Evolutionary conservation across 2,329 filamentous ascomycete species (phyloP).

Genomic region (Exserohilum rostratum): DNA sequence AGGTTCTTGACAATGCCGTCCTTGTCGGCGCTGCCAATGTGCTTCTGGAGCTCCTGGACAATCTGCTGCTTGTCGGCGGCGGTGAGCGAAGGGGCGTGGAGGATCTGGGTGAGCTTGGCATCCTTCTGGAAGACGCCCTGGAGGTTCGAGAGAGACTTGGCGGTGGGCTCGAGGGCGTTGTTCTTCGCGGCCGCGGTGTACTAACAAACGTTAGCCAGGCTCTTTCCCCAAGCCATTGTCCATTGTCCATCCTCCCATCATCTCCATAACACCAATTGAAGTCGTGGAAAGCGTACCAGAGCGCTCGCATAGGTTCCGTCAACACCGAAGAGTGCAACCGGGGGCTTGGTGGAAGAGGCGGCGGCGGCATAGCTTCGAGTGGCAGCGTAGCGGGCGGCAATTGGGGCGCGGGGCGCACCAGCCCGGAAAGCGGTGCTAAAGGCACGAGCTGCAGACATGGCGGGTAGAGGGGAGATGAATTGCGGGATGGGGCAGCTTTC

Average conservation of each 20-base stretch:
- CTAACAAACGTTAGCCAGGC: conserved; percentile 57
- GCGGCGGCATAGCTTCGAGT: conserved; percentile 77
- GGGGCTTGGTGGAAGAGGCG: conserved; percentile 74
- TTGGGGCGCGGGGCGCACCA: conserved; percentile 61
- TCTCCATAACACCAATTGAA: conserved; percentile 27
- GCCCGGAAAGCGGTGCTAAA: conserved; percentile 64
- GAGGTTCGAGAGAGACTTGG: conserved; percentile 78
- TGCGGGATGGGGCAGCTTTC: conserved; percentile 23
- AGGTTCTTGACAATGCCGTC: conserved; percentile 91
- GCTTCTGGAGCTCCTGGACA: conserved; percentile 85
- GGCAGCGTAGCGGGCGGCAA: conserved; percentile 65
- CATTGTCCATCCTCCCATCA: conserved; percentile 25
- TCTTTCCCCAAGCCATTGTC: conserved; percentile 22
- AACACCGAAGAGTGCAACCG: conserved; percentile 89
- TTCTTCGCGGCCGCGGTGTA: conserved; percentile 96
- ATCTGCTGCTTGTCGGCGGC: conserved; percentile 83
- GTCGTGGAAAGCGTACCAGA: conserved; percentile 71
- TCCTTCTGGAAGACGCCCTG: conserved; percentile 78
- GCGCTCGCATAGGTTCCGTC: conserved; percentile 98
- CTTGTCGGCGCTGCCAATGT: conserved; percentile 71
- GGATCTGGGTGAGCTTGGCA: conserved; percentile 76
- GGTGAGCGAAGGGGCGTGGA: conserved; percentile 80
- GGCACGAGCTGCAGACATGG: conserved; percentile 63
- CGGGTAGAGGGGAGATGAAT: conserved; percentile 48
- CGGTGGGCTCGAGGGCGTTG: conserved; percentile 80